Evolutionary conservation across 306 rosid species (phyloP), one percentile per base, ranked within the genome.

Genomic region (Citrullus colocynthis): DNA sequence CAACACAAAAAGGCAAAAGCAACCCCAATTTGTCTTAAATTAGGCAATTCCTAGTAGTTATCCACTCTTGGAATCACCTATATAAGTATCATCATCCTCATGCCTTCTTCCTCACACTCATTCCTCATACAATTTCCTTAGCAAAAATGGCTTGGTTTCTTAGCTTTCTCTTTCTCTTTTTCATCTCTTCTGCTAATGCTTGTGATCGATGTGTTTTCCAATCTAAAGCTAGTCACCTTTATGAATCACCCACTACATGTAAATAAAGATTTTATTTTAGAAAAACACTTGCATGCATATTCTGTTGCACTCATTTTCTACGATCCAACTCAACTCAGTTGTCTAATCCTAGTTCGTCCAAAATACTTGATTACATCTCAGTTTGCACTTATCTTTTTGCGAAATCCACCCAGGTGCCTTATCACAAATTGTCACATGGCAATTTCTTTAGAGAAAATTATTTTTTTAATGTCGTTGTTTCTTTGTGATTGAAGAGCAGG

Each of bases 191-290:
- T 21, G 89, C 85, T 0, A 3, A 82, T 17, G 97, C 95, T 18
- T 65, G 72, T 37, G 48, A 65, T 84, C 90, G 95, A 7, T 94
- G 98, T 30, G 21, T 86, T 2, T 85, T 88, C 41, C 89, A 85
- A 79, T 59, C 92, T 70, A 92, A 83, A 79, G 93, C 93, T 57
- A 74, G 93, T 3, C 86, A 57, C 75, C 92, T 90, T 85, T 78
- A 86, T 55, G 83, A 78, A 15, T 79, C 93, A 39, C 77, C 91
- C 7, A 92, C 92, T 79, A 89, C 98, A 69, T 78, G 98, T 91
- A 86, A 80, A 65, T 6, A 6, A 52, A 12, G 2, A 9, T 2
- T 3, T 70, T 20, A n/a, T 42, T 11, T 36, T 2, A 9, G 0
- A 49, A 14, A 49, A 49, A 42, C 3, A 12, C 54, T 12, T 48